These are phyloP conservation scores for Amylostereum areolatum DNA, from an alignment of 1,284 basidiomycete species.

Conservation along the genomic window DNA sequence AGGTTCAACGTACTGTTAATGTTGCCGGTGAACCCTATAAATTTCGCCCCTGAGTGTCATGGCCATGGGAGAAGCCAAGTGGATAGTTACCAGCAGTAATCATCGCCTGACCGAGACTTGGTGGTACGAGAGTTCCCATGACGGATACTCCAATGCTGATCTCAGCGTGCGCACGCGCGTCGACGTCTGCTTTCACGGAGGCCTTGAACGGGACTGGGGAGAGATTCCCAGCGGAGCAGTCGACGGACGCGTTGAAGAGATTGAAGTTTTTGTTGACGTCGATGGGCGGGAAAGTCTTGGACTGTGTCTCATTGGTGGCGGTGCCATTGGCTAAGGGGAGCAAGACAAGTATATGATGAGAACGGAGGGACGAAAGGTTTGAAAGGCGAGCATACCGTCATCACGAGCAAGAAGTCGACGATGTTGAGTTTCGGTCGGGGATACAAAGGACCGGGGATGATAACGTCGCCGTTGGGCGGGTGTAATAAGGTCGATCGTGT, in stretches of 20 bases:
- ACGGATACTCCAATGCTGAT: slow-evolving; percentile 36
- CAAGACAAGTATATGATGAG: neutral
- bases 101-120: slow-evolving; percentile 27
- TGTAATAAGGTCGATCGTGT: neutral
- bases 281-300: slow-evolving; percentile 24
- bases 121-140: slow-evolving; percentile 37
- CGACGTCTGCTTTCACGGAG: slow-evolving; percentile 31
- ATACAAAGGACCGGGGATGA: neutral
- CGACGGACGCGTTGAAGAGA: slow-evolving; percentile 32
- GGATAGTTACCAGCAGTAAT: slow-evolving; percentile 19
- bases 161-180: slow-evolving; percentile 29
- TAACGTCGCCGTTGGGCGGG: neutral
- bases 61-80: slow-evolving; percentile 5
- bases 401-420: neutral
- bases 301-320: slow-evolving; percentile 18
- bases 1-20: slow-evolving; percentile 28
- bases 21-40: slow-evolving; percentile 17
- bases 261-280: slow-evolving; percentile 30
- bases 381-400: neutral
- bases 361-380: neutral
- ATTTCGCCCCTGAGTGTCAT: neutral
- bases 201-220: slow-evolving; percentile 21
- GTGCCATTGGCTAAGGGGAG: slow-evolving; percentile 9
- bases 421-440: neutral
- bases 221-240: slow-evolving; percentile 28